Evolutionary conservation across 2,329 filamentous ascomycete genomes (phyloP), one percentile per base, ranked within the genome.

Genomic region (Chrysoporthe austroafricana): DNA sequence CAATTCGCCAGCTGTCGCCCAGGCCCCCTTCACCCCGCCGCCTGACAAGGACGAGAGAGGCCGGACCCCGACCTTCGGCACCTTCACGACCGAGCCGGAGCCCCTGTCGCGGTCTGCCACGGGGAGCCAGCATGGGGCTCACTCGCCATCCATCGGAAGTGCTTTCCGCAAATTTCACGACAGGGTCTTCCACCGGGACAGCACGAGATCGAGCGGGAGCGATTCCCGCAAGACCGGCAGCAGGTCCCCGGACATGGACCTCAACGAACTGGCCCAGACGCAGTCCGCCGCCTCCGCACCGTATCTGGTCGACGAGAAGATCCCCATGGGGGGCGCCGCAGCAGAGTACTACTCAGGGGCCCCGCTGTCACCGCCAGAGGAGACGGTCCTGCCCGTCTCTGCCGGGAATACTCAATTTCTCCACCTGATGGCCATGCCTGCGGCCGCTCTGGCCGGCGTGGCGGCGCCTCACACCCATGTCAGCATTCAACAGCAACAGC

Each of bases 311-410:
- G 64, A 73, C 32, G 66, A 74, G 43, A 63, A 70, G 18, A 68
- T 66, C 9, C 66, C 68, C n/a, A 64, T 46, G 59, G 71, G 72
- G 11, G 74, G 74, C 26, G 70, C 70, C 4, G 71, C 73, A n/a
- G 73, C 72, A 39, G 71, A 72, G n/a, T 74, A 73, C 64, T 73
- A 74, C 64, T 72, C 72, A 4, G 72, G 71, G 13, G 72, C 71
- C 7, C 74, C 74, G 6, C 44, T 75, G 16, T 74, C 73, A 18
- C 73, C 74, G 0, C 72, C 73, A 8, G 70, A 67, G 18, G 69
- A 70, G 46, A 13, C 26, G 2, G 48, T 50, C 21, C 11, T 66
- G 26, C 63, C 63, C 9, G 14, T 52, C 43, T 60, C 61, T 50
- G 18, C 56, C 57, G 61, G 63, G 34, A 57, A 64, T 32, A 54